Conservation (phyloP, 495 filamentous ascomycete species). For the Pseudotulostoma volvatum region DNA sequence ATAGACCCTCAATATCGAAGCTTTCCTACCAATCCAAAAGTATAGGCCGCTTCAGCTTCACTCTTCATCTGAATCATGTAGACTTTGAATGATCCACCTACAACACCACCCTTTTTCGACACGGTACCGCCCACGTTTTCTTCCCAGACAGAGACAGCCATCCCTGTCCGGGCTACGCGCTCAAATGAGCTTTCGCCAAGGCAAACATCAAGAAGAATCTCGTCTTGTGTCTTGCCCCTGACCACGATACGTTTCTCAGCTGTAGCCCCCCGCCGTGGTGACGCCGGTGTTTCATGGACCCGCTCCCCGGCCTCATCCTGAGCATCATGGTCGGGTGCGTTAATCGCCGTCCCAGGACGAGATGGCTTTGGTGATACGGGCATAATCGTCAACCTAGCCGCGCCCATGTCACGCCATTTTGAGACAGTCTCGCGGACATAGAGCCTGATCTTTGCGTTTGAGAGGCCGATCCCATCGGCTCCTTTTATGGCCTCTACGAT, state of each 20-base stretch:
- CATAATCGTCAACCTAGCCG: slow-evolving; percentile 66
- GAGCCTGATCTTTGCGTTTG: slow-evolving; percentile 65
- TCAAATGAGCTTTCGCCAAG: slow-evolving; percentile 74
- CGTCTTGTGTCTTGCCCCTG: slow-evolving; percentile 44
- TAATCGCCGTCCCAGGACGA: slow-evolving; percentile 18
- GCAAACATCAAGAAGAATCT: slow-evolving; percentile 65
- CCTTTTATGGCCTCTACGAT: slow-evolving; percentile 37
- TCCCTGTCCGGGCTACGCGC: slow-evolving; percentile 62
- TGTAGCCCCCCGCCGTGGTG: slow-evolving; percentile 19
- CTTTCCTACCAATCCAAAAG: slow-evolving; percentile 45
- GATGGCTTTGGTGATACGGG: slow-evolving; percentile 42
- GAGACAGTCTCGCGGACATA: slow-evolving; percentile 60
- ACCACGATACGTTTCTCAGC: slow-evolving; percentile 74
- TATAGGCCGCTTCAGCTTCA: slow-evolving; percentile 43
- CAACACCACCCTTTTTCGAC: slow-evolving; percentile 53
- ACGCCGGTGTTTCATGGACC: slow-evolving; percentile 4
- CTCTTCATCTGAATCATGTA: slow-evolving; percentile 74
- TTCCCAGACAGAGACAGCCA: slow-evolving; percentile 77
- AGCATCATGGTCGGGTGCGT: slow-evolving; percentile 5
- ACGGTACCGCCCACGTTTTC: slow-evolving; percentile 55
- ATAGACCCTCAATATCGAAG: slow-evolving; percentile 31
- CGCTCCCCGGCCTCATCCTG: background rate
- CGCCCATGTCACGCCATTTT: slow-evolving; percentile 83
- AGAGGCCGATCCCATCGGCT: slow-evolving; percentile 41
- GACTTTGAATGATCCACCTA: slow-evolving; percentile 47